Conservation (phyloP, 305 asterid species). For the Fraxinus albicans region DNA sequence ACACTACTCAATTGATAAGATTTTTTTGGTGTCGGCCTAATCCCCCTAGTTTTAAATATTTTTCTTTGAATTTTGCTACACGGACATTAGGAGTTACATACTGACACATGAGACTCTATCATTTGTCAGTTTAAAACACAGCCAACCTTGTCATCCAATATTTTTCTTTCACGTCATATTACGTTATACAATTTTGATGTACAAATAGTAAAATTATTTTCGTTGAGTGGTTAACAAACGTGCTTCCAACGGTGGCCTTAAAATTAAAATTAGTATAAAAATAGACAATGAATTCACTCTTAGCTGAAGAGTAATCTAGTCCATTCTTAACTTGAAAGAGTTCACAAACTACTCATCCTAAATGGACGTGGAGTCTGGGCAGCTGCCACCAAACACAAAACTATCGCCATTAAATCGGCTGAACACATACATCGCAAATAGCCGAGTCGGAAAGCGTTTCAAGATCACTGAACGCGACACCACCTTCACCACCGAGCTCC, state of each 20-base stretch:
- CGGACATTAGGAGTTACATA: too few species aligned
- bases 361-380: conserved; percentile 60
- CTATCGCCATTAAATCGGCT: conserved; percentile 45
- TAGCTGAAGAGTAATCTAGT: neutral
- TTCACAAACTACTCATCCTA: neutral
- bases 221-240: neutral
- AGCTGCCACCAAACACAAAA: conserved; percentile 22
- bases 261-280: neutral
- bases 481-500: conserved; percentile 93
- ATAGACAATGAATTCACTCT: neutral
- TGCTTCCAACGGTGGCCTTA: neutral
- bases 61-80: neutral
- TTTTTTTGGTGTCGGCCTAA: neutral
- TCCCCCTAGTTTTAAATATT: neutral
- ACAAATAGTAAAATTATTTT: too few species aligned
- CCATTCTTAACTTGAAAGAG: neutral
- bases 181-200: too few species aligned
- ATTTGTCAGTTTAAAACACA: too few species aligned
- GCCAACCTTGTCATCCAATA: too few species aligned
- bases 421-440: conserved; percentile 53
- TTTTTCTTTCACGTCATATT: too few species aligned
- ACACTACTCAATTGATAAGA: neutral
- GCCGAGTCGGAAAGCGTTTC: conserved; percentile 63
- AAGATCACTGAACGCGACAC: conserved; percentile 71
- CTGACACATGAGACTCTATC: too few species aligned